Base-by-base conservation (phyloP, 1,284 basidiomycete genomes). In the Microbotryum lychnidis-dioicae region DNA sequence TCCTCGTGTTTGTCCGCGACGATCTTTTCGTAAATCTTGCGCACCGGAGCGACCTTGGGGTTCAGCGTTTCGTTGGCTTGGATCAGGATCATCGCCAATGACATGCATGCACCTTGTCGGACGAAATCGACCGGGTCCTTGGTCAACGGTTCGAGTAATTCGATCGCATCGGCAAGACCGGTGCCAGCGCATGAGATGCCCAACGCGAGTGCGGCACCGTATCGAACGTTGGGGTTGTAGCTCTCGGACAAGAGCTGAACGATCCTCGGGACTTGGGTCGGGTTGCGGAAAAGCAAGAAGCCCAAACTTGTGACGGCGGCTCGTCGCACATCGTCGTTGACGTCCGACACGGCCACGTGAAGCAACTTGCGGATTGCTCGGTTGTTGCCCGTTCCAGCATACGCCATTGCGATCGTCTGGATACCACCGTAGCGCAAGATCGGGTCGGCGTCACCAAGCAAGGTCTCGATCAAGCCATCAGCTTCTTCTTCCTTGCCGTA, bases 101-200 rank as follows among this genome's bases (percentile, higher is more conserved):
- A 86, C 68, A 94, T 85, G 76, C 92, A 90, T 4, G 93, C 92
- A n/a, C 92, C 92, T 77, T 97, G 93, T 27, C 92, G 87, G 58
- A 97, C 93, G 73, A 96, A 97, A 76, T 97, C 93, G 53, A 96
- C 89, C 27, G 91, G 85, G 71, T 97, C 93, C 73, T 89, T 93
- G 25, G 91, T 94, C 87, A 97, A 90, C 7, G 93, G 93, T 75
- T 96, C 90, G 60, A 97, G 79, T 66, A 97, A 89, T 68, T 91
- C 90, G 60, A 97, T 84, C 14, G 93, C 93, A 75, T 96, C 91
- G 80, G 89, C 87, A 56, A 93, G 82, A 61, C 92, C 93, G 25
- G 93, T 97, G n/a, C 93, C 93, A 25, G 93, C 92, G 71, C 92
- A 97, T 20, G 92, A 89, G 68, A 97, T 91, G 71, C 92, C 92